Evolutionary conservation across 2,329 filamentous ascomycete genomes (phyloP).

Genomic region (Cladosporium halotolerans): DNA sequence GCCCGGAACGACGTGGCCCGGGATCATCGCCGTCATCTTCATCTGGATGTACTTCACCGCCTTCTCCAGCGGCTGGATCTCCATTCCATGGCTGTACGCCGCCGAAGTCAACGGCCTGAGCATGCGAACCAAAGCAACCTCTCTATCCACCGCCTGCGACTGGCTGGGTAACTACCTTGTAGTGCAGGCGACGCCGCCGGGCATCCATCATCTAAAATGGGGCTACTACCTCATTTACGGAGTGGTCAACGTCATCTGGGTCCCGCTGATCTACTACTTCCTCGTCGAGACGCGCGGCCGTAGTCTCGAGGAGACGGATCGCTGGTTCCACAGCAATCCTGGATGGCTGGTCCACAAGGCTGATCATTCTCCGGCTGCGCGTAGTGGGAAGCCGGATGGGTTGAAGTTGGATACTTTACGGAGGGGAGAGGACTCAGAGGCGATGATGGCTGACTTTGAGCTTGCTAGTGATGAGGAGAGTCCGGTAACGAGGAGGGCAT

Average conservation of each 20-base stretch:
- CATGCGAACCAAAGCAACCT: constrained; percentile 50
- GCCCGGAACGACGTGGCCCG: constrained; percentile 24
- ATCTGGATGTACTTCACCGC: constrained; percentile 65
- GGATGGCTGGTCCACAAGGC: constrained; percentile 19
- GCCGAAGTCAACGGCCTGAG: constrained; percentile 43
- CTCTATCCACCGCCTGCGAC: constrained; percentile 46
- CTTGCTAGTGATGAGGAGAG: constrained; percentile 12
- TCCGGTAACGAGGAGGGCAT: constrained; percentile 12
- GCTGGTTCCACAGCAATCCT: constrained; percentile 17
- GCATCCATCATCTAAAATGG: constrained; percentile 23
- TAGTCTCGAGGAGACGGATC: constrained; percentile 21
- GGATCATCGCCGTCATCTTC: constrained; percentile 50
- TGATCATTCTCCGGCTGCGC: constrained; percentile 8
- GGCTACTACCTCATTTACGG: constrained; percentile 25
- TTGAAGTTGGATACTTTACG: constrained; percentile 7
- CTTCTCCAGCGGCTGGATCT: constrained; percentile 51
- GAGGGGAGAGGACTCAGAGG: constrained; percentile 15
- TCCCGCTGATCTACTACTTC: constrained; percentile 53
- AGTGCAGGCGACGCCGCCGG: constrained; percentile 21
- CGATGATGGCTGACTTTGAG: constrained; percentile 19
- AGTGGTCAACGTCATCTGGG: constrained; percentile 33
- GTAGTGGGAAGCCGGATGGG: neutral
- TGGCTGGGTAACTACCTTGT: constrained; percentile 48
- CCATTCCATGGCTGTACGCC: constrained; percentile 21
- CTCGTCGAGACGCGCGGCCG: constrained; percentile 38